Base-by-base conservation (phyloP, 495 filamentous ascomycete genomes). In the Lepidopterella palustris region DNA sequence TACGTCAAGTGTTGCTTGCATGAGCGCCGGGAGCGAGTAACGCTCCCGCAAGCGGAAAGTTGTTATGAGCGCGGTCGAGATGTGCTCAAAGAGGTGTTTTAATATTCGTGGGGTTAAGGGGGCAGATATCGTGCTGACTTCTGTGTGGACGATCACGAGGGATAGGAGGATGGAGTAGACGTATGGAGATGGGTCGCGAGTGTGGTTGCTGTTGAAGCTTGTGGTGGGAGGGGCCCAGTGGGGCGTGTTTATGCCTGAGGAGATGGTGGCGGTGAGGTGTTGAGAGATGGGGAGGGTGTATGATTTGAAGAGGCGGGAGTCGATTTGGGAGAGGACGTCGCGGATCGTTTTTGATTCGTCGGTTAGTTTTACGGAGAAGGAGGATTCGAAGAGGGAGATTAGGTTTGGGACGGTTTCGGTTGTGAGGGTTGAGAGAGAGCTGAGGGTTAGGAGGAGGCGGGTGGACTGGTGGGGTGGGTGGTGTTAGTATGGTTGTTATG, bases 1-100 rank as follows among this genome's bases (percentile, higher is more conserved):
- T 8, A 95, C 91, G 60, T 98, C 93, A 4, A 98, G 79, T 0
- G 95, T 97, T 2, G 95, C 95, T 73, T 97, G 95, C 86, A 97
- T 95, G 49, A 98, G 79, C 6, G 84, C 83, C n/a, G 84, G 75
- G 0, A 98, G 84, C 5, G 80, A 76, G 75, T 89, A 97, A 9
- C 51, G 23, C 13, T 47, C 53, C 25, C 89, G 84, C 20, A 79
- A 64, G 56, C 82, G 80, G 75, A 95, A 90, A 0, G 86, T 82
- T 2, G 26, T 18, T 27, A 68, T 70, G 57, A 74, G 67, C 1
- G 69, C 45, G 13, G 81, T 77, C 29, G 83, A 88, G 9, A 87
- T 79, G 67, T 89, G 80, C 65, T 92, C 88, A 25, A 96, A 80
- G 15, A 97, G 80, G 69, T 89, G 82, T 0, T 87, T 87, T 18